A percentile compares a stretch with the other conserved stretches of the same genome.
Conservation (phyloP, 768 basidiomycete genomes). For the Pleurotus ostreatus region DNA sequence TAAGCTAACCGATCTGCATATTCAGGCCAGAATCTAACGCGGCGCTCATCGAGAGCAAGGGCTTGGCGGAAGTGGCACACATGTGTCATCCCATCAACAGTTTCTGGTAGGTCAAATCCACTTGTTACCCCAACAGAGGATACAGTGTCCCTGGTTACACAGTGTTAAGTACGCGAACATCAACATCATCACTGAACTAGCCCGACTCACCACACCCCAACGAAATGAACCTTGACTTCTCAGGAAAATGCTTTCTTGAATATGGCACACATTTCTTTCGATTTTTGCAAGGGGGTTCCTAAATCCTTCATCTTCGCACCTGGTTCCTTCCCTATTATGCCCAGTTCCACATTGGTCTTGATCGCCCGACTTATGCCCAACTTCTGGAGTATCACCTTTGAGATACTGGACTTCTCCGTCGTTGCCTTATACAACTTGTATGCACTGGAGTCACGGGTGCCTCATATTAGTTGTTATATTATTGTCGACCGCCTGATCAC, state of each 20-base stretch:
- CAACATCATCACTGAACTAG: background rate
- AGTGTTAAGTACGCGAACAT: no score
- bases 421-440: conserved; percentile 29
- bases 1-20: conserved; percentile 18
- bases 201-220: conserved; percentile 35
- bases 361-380: no score
- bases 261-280: conserved; percentile 12
- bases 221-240: conserved; percentile 36
- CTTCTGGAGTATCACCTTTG: no score
- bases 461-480: background rate
- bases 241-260: conserved; percentile 18
- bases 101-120: conserved; percentile 24
- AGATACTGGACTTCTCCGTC: background rate
- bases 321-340: no score
- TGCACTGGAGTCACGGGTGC: conserved; percentile 22
- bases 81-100: conserved; percentile 22
- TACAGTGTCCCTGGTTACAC: conserved; percentile 37
- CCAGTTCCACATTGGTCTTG: no score
- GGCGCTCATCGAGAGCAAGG: conserved; percentile 41
- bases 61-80: conserved; percentile 43
- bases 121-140: conserved; percentile 37
- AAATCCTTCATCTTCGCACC: background rate
- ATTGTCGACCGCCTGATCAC: background rate
- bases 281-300: background rate
- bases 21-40: conserved; percentile 44